Evolutionary conservation across 495 filamentous ascomycete species (phyloP), one percentile per base, ranked within the genome.

Genomic region (Daldinia decipiens): DNA sequence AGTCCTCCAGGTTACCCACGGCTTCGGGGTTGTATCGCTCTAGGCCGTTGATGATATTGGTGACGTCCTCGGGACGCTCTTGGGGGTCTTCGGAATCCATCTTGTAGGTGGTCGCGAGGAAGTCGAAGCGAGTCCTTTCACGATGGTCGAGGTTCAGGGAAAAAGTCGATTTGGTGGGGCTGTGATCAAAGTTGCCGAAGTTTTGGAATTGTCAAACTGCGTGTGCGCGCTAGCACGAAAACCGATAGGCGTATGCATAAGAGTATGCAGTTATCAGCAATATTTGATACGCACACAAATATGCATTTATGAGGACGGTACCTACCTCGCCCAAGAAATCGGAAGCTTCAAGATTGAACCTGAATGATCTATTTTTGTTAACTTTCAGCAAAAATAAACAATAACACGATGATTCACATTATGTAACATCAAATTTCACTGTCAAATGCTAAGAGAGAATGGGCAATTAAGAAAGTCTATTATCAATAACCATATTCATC

Each of bases 11-110:
- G 59, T 94, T 86, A 36, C 87, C 86, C 56, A 95, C 97, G 24
- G 95, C 97, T 82, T 99, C 95, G 45, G 96, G 96, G 82, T 99
- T 99, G 84, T 99, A 99, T 68, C 96, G 87, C 83, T 99, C 95
- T 67, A 99, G 91, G 63, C 96, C 93, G 83, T 91, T 91, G 73
- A 99, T 91, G 73, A 98, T 97, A 79, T 82, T 86, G 78, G 92
- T 92, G 80, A 99, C 96, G 78, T 94, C 87, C 71, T 93, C 92
- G 59, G 96, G 95, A 79, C 96, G 87, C 71, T 91, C 89, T 64
- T 79, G 74, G 72, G 82, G 82, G 76, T 85, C 83, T 80, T 85
- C 83, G 77, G 82, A 82, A 82, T 82, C 83, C 83, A 85, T 85
- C 75, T 72, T 84, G 81, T 65, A 74, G 67, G 63, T 74, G 64